Evolutionary conservation across 495 filamentous ascomycete genomes (phyloP).

Genomic region (Copromyces sp.): DNA sequence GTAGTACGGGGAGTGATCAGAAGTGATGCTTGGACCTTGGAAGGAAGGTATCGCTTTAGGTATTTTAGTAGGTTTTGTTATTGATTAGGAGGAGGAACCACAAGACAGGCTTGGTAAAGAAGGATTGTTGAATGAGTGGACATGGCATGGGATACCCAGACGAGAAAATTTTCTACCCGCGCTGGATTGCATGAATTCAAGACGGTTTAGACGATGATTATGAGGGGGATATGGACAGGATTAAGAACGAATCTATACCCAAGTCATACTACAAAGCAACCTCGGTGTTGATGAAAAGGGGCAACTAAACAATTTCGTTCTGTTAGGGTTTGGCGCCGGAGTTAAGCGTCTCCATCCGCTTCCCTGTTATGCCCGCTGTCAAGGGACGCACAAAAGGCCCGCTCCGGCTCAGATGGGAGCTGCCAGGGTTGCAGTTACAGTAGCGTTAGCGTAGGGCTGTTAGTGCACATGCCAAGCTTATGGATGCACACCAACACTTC

Average conservation of each 20-base stretch:
- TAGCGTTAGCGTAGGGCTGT: neutral
- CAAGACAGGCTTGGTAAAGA: neutral
- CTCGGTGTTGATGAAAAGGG: neutral
- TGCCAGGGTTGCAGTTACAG: neutral
- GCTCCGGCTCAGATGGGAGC: neutral
- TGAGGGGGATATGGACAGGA: neutral
- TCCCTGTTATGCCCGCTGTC: neutral
- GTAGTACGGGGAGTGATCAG: neutral
- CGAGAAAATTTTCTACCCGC: neutral
- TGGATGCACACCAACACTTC: neutral
- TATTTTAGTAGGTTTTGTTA: neutral
- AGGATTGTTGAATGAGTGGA: neutral
- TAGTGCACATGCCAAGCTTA: neutral
- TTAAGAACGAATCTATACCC: neutral
- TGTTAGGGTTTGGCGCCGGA: neutral
- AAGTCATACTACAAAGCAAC: neutral
- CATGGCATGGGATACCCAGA: neutral
- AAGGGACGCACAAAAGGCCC: neutral
- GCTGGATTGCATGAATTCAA: neutral
- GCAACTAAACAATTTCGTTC: neutral
- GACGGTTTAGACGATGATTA: neutral
- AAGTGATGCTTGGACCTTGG: neutral
- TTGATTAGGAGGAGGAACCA: neutral
- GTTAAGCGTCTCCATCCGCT: neutral
- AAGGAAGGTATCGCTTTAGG: neutral